These are phyloP conservation scores for Podaxis sp. DNA, from an alignment of 768 basidiomycete genomes.

Conservation along the genomic window DNA sequence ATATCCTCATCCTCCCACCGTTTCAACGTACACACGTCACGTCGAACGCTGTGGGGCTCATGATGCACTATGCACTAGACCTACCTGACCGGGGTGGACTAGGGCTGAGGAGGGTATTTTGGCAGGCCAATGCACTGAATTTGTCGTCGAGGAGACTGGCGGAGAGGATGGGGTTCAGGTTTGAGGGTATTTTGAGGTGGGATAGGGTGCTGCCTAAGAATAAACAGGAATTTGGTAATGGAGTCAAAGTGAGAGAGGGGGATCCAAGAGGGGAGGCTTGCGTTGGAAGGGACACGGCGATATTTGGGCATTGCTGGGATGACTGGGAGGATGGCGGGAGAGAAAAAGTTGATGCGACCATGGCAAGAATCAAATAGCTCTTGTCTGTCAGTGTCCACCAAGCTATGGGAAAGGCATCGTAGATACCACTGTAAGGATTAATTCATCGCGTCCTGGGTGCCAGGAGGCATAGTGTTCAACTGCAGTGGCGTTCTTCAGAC, in stretches of 20 bases:
- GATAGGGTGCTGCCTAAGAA: constrained; percentile 43
- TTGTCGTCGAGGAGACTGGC: constrained; percentile 47
- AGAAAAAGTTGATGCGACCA: constrained; percentile 30
- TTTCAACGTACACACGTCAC: constrained; percentile 69
- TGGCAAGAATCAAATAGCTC: constrained; percentile 24
- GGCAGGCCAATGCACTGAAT: constrained; percentile 56
- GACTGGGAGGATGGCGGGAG: constrained; percentile 47
- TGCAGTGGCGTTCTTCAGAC: too few relatives aligned
- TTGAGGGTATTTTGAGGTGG: constrained; percentile 57
- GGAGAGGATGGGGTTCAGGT: constrained; percentile 57
- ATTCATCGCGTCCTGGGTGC: too few relatives aligned
- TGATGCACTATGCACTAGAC: constrained; percentile 49
- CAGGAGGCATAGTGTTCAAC: too few relatives aligned
- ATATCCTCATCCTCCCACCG: constrained; percentile 49
- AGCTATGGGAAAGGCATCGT: too few relatives aligned
- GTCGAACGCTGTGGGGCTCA: constrained; percentile 49
- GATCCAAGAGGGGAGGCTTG: constrained; percentile 27
- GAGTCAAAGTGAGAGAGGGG: constrained; percentile 28
- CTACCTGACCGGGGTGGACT: constrained; percentile 41
- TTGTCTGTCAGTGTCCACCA: background rate
- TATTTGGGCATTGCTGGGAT: constrained; percentile 54
- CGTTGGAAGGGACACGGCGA: constrained; percentile 40
- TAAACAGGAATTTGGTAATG: constrained; percentile 40
- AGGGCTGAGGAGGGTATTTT: constrained; percentile 61
- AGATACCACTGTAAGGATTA: too few relatives aligned